Conservation (phyloP, 768 basidiomycete genomes). For the Lepiota venenata region DNA sequence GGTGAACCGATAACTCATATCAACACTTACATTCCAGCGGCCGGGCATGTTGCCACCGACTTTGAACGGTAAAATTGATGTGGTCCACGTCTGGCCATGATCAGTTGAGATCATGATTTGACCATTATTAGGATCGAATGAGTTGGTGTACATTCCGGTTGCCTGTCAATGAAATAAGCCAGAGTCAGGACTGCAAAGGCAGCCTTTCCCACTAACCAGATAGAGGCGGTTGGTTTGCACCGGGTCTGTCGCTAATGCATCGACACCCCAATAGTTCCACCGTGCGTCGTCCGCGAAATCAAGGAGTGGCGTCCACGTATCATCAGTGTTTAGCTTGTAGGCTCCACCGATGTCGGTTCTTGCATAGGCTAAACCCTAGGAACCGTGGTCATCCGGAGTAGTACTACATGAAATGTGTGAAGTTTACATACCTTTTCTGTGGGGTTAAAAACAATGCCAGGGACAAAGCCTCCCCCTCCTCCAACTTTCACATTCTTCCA, state of each 20-base stretch:
- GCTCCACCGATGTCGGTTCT: slow-evolving; percentile 68
- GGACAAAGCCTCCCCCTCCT: slow-evolving; percentile 48
- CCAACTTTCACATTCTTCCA: slow-evolving; percentile 64
- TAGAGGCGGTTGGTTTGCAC: slow-evolving; percentile 53
- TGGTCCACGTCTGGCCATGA: slow-evolving; percentile 51
- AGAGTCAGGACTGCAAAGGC: background rate
- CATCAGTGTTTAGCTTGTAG: slow-evolving; percentile 58
- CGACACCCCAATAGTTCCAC: slow-evolving; percentile 62
- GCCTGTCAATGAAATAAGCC: slow-evolving; percentile 29
- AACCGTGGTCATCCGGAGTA: background rate
- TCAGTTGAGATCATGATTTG: slow-evolving; percentile 60
- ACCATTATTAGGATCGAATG: slow-evolving; percentile 60
- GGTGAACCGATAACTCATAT: background rate
- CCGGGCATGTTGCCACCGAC: slow-evolving; percentile 71
- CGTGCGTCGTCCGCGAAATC: slow-evolving; percentile 46
- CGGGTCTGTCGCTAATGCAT: slow-evolving; percentile 62
- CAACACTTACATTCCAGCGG: slow-evolving; percentile 48
- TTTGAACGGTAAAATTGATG: slow-evolving; percentile 57
- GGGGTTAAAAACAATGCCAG: slow-evolving; percentile 61
- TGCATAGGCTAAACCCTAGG: slow-evolving; percentile 56
- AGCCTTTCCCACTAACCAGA: slow-evolving; percentile 27
- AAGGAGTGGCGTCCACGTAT: slow-evolving; percentile 59
- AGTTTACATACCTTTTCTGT: slow-evolving; percentile 34
- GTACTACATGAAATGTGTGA: background rate
- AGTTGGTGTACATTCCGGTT: slow-evolving; percentile 61